Evolutionary conservation across 805 yeast genomes (phyloP).

Genomic region (Cyberlindnera meyerae): DNA sequence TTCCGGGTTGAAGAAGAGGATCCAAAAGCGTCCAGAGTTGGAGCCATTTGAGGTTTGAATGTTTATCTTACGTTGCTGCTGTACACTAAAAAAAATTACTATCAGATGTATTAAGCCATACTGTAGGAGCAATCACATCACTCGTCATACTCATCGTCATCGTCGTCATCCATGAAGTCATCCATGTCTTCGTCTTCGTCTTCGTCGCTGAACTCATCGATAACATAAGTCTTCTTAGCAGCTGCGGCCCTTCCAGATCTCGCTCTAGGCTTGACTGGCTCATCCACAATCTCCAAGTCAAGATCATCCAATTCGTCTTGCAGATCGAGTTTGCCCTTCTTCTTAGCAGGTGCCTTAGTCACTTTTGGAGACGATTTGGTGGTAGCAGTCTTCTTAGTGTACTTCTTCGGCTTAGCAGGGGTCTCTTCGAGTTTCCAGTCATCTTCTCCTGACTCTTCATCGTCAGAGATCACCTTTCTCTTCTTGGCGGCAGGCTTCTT

Average conservation of each 20-base stretch:
- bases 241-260: constrained; percentile 21
- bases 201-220: constrained; percentile 2
- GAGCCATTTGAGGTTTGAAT: constrained; percentile 27
- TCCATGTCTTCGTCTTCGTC: constrained; percentile 11
- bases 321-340: constrained; percentile 4
- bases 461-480: constrained; percentile 12
- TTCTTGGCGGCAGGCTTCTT: constrained; percentile 9
- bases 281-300: constrained; percentile 11
- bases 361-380: constrained; percentile 1
- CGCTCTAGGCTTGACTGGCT: constrained; percentile 10
- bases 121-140: no score
- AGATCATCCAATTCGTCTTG: constrained; percentile 15
- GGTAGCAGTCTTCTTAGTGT: constrained; percentile 7
- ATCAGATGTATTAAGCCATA: no score
- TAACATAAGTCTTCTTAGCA: constrained; percentile 12
- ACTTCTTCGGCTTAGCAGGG: constrained; percentile 7
- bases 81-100: not conserved
- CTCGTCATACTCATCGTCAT: no score
- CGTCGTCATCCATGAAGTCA: constrained; percentile 9
- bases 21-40: constrained; percentile 48
- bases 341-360: constrained; percentile 2
- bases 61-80: not conserved
- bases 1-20: constrained; percentile 33
- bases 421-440: constrained; percentile 4
- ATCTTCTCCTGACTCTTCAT: constrained; percentile 13